Conservation (phyloP, 805 yeast species). For the Kodamaea hsintzibuensis region DNA sequence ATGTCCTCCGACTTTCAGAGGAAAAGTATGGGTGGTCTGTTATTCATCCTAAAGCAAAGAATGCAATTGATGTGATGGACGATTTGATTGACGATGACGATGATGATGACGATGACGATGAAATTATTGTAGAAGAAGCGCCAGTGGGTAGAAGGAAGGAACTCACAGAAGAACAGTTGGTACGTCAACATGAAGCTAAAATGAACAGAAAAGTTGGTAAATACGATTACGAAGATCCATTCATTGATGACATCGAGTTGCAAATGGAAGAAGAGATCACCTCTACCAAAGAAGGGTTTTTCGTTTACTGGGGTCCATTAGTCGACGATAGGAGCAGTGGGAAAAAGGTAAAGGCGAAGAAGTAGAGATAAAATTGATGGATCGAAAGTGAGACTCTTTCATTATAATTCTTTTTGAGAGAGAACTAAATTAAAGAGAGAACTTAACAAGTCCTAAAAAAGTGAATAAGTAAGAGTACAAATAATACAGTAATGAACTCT, state of each 20-base stretch:
- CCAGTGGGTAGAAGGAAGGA: constrained; percentile 27
- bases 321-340: constrained; percentile 48
- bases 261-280: constrained; percentile 93
- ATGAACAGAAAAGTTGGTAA: constrained; percentile 80
- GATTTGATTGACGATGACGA: constrained; percentile 52
- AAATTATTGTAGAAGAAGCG: constrained; percentile 13
- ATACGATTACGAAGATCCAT: constrained; percentile 91
- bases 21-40: constrained; percentile 81
- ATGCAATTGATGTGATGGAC: constrained; percentile 53
- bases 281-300: constrained; percentile 91
- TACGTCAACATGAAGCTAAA: constrained; percentile 44
- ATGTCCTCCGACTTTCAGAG: constrained; percentile 73
- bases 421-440: neutral
- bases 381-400: neutral
- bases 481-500: neutral
- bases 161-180: constrained; percentile 43
- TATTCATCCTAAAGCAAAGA: constrained; percentile 65
- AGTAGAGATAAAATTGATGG: neutral
- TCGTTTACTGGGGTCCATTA: constrained; percentile 91
- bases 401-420: neutral
- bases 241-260: constrained; percentile 92
- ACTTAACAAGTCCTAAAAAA: neutral
- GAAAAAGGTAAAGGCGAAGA: constrained; percentile 7
- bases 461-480: neutral
- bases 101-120: constrained; percentile 46